phyloP scores from a whole-genome alignment of 225 moss, liverwort and hornwort genomes.

The Thuidium tamariscinum region DNA sequence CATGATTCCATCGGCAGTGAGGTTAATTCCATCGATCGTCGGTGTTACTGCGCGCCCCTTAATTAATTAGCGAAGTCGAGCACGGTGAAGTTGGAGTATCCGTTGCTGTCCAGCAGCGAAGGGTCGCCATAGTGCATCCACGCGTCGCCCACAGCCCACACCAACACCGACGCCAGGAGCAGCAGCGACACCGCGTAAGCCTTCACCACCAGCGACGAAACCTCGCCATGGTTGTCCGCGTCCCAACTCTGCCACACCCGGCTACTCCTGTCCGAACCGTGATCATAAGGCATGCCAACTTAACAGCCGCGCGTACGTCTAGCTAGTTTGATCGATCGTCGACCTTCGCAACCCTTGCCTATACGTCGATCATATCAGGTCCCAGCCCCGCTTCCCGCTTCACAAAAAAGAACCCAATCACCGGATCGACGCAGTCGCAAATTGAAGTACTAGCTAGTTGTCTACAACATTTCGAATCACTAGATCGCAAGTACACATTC shows the following conservation, averaged over 20 bases:
- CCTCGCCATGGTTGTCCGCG: background rate
- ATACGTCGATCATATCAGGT: background rate
- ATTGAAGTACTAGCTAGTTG: background rate
- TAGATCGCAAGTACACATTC: background rate
- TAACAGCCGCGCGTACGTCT: background rate
- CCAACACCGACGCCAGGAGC: background rate
- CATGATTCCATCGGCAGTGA: too few relatives aligned
- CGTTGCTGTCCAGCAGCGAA: too few relatives aligned
- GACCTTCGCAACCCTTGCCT: background rate
- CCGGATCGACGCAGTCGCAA: background rate
- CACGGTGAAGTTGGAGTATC: background rate
- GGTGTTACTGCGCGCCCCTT: too few relatives aligned
- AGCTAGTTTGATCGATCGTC: too few relatives aligned
- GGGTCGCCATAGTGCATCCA: background rate
- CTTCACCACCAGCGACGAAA: background rate
- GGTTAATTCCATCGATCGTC: background rate
- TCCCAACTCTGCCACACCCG: background rate
- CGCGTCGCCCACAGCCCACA: slow-evolving; percentile 6
- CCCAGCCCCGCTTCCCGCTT: background rate
- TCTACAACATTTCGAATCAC: background rate
- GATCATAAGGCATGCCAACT: background rate
- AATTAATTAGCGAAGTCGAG: background rate
- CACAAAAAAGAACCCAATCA: too few relatives aligned
- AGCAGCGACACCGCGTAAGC: slow-evolving; percentile 15
- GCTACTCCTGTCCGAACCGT: background rate